Base-by-base conservation (phyloP, 345 rosid species). In the Acer yangbiense region DNA sequence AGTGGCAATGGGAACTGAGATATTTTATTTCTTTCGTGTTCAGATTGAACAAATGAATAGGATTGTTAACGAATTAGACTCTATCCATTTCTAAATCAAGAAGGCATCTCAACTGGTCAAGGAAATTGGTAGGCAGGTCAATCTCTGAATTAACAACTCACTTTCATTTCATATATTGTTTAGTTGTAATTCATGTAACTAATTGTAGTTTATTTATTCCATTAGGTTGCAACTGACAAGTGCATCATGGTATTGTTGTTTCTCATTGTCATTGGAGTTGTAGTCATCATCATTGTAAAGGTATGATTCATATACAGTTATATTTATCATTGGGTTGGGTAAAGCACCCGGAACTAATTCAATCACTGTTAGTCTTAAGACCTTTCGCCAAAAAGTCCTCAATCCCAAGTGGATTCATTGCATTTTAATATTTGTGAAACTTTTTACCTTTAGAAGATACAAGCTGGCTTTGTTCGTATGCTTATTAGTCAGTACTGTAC, bases 41-140 rank as follows among this genome's bases (percentile, higher is more conserved):
- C 89, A 93, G 98, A 96, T 98, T 4, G 99, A 96, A 74, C 97
- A 96, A 90, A 96, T 96, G 99, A 88, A 95, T 82, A 92, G 97
- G 87, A 90, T 96, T 73, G 98, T 96, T 65, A 92, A 96, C 83
- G 99, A 96, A 82, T 88, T 96, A 4, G 99, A 96, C 80, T 89
- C 99, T 21, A 96, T 96, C 77, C 94, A 96, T 83, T 96, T 94
- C 78, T 96, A 98, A 64, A 84, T 96, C 84, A 91, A 96, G 88
- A 96, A 86, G 78, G 99, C 99, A 77, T 90, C 98, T 68, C 82
- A 94, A 86, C 82, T 96, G 81, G 99, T 94, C 76, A 96, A 94
- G 90, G 98, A 94, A 88, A 90, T 94, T 70, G 95, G 98, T 88
- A 92, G 99, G 88, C 99, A 96, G 97, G 98, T 95, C 87, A 82